A percentile compares a stretch with the other conserved stretches of the same genome.
Evolutionary conservation across 2,329 filamentous ascomycete species (phyloP).

Genomic region (Arthroderma uncinatum): DNA sequence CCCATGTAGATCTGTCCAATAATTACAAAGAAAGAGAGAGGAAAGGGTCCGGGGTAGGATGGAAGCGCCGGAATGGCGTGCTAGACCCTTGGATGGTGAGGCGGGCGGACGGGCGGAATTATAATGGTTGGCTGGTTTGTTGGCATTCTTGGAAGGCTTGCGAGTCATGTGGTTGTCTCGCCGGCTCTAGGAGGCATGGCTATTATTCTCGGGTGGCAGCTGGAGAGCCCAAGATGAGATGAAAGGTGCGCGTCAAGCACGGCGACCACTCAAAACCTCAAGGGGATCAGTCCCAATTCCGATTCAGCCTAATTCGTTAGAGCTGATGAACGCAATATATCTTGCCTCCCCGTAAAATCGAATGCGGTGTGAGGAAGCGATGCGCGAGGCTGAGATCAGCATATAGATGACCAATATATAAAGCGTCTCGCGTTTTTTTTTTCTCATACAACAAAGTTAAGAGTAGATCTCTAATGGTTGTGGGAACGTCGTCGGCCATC

Average conservation of each 20-base stretch:
- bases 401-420: slow-evolving; percentile 5
- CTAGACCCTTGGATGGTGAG: background rate
- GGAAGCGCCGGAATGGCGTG: background rate
- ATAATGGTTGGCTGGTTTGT: background rate
- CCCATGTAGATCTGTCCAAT: slow-evolving; percentile 1
- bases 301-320: background rate
- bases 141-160: background rate
- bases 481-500: background rate
- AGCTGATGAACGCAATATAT: background rate
- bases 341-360: background rate
- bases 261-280: background rate
- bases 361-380: background rate
- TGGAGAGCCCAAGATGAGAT: background rate
- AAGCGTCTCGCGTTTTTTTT: background rate
- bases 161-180: background rate
- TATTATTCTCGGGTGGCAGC: background rate
- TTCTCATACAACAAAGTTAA: background rate
- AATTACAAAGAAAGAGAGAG: background rate
- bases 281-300: background rate
- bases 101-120: background rate
- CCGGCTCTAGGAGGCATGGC: background rate
- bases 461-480: background rate
- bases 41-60: background rate
- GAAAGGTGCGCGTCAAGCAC: background rate
- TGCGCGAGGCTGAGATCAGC: background rate